phyloP scores from a whole-genome alignment of 2,329 filamentous ascomycete genomes.

The Nannizzia gypsea region DNA sequence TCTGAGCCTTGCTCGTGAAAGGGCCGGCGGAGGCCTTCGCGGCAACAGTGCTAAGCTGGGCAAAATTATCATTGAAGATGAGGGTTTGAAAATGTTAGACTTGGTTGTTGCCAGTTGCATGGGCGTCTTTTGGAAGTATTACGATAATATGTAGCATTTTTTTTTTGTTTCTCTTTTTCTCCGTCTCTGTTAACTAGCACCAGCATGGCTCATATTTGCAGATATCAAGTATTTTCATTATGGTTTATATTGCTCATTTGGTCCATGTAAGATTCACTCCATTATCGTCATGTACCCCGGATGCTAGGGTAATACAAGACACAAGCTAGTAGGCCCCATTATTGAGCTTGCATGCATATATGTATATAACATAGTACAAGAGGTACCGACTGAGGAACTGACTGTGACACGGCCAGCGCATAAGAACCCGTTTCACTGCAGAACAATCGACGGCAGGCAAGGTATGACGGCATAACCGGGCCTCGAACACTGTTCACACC shows the following conservation, averaged over 20 bases:
- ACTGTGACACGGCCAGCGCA: background rate
- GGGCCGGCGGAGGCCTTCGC: constrained; percentile 71
- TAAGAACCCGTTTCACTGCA: background rate
- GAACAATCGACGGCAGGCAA: background rate
- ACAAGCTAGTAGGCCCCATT: too few species aligned
- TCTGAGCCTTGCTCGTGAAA: constrained; percentile 65
- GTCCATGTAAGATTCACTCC: too few species aligned
- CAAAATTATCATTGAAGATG: constrained; percentile 79
- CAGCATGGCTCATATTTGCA: too few species aligned
- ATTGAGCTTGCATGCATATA: too few species aligned
- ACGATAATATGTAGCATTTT: constrained; percentile 33
- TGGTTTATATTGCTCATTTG: too few species aligned
- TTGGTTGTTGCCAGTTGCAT: constrained; percentile 82
- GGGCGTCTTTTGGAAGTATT: constrained; percentile 85
- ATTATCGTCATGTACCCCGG: too few species aligned
- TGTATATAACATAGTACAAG: too few species aligned
- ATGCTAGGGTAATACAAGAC: too few species aligned
- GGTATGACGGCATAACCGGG: background rate
- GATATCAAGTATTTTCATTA: too few species aligned
- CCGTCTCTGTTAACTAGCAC: too few species aligned
- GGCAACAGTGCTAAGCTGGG: constrained; percentile 86
- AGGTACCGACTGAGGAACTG: background rate
- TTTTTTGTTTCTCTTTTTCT: background rate
- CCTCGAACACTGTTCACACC: background rate
- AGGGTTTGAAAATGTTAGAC: constrained; percentile 92